Percentiles rank a stretch among this genome's conserved stretches.
These are phyloP conservation scores for Solanum habrochaites DNA, from an alignment of 257 asterid species.

Conservation along the genomic window DNA sequence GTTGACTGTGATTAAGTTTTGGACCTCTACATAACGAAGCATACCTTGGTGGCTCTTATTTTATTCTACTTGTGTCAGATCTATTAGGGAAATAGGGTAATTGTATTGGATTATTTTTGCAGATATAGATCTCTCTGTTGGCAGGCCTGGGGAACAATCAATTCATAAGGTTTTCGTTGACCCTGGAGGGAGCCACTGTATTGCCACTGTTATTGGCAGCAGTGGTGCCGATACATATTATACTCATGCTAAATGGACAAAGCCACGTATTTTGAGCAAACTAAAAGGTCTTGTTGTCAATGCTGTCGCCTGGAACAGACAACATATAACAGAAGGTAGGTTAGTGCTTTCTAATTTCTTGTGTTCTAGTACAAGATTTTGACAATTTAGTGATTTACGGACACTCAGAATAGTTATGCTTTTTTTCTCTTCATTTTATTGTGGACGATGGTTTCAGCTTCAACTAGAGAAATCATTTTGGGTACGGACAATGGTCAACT, in stretches of 20 bases:
- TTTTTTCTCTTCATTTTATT: neutral
- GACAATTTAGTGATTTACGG: neutral
- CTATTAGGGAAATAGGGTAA: neutral
- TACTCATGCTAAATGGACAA: constrained; percentile 87
- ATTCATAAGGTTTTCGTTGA: constrained; percentile 86
- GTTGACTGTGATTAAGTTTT: neutral
- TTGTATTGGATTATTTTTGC: neutral
- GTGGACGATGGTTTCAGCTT: constrained; percentile 39
- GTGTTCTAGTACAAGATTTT: neutral
- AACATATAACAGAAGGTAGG: constrained; percentile 80
- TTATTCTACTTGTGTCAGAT: neutral
- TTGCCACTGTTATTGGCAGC: constrained; percentile 82
- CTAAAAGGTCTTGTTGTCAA: constrained; percentile 75
- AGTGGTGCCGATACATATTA: constrained; percentile 89
- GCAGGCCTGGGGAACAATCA: constrained; percentile 89
- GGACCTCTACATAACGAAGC: neutral
- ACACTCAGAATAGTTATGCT: neutral
- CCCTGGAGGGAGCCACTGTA: constrained; percentile 96
- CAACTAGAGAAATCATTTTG: constrained; percentile 85
- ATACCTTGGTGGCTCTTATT: neutral
- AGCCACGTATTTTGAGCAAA: constrained; percentile 71
- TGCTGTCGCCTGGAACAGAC: constrained; percentile 90
- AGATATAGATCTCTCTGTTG: constrained; percentile 91
- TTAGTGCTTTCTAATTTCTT: neutral
- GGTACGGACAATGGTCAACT: constrained; percentile 92